Base-by-base conservation (phyloP, 2,329 filamentous ascomycete genomes). In the Colletotrichum tofieldiae region DNA sequence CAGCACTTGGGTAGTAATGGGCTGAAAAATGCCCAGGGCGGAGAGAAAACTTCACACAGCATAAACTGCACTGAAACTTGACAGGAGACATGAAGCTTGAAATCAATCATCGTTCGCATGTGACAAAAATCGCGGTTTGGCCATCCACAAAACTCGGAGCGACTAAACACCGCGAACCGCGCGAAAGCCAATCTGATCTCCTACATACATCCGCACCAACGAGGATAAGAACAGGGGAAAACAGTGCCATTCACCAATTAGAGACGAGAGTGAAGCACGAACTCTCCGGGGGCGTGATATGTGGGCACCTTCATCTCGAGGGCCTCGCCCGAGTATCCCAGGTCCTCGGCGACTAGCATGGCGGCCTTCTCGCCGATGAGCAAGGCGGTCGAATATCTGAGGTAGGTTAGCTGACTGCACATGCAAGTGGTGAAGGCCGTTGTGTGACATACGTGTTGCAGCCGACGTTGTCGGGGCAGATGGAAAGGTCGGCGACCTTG, bases 391-490 rank as follows among this genome's bases (percentile, higher is more conserved):
- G 89, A 88, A 80, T 91, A 91, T 18, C 88, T 90, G 75, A 82
- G 2, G 14, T 5, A 20, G 23, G 52, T 77, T 43, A 77, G 71
- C 52, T 43, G 63, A 14, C n/a, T 37, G 26, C 72, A 70, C 60
- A 66, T 56, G 1, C 64, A 37, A 3, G 75, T 39, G 16, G 73
- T 56, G 29, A 26, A 23, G 47, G 35, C 32, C 2, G 6, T 3
- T 18, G 12, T 20, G 12, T 14, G 73, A 84, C 85, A 80, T 82
- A 90, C 75, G 88, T 91, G 81, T 92, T 91, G 82, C 90, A 91
- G 73, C 91, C 93, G 29, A 94, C 92, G 75, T 94, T 95, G 81
- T 94, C 92, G 0, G 93, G 93, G 81, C 92, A 94, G 84, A 94
- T 93, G 62, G 88, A 91, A 55, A 94, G 81, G 81, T 95, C 93